Evolutionary conservation across 805 yeast genomes (phyloP), one percentile per base, ranked within the genome.

Genomic region (Cyberlindnera meyerae): DNA sequence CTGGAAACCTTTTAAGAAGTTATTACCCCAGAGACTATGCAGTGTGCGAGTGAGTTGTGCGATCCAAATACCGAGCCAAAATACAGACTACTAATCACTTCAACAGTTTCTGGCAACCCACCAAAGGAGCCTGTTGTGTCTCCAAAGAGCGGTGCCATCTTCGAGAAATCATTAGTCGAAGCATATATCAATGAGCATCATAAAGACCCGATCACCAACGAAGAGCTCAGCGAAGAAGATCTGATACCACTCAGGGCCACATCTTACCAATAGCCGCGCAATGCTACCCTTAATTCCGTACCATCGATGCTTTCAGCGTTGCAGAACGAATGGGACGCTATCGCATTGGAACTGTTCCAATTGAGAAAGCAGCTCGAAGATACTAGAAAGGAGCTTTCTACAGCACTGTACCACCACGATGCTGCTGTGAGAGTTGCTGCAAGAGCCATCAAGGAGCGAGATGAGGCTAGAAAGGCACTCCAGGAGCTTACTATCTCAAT

Each of bases 361-460:
- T 63, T 89, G 44, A 70, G 93, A 42, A 82, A 84, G 54, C 87
- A 82, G 48, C 65, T 88, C 26, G 73, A 69, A 34, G 65, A 66
- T 17, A 70, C 88, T 1, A 72, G 82, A 40, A 76, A 82, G 47
- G 90, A 87, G 50, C 63, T 89, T 33, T 79, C 93, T 21, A 63
- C 82, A 2, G 80, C 95, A 0, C 62, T 88, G 27, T 89, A 87
- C 51, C 82, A 80, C 52, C 84, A 84, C 45, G 97, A 89, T 56
- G 96, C 97, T 1, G 95, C 96, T 3, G 78, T 83, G 4, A 66
- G 89, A 38, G 96, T 89, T 1, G 94, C 90, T 1, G 79, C 94
- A 0, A 69, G 71, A 24, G 77, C 86, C 2, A 64, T 81, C n/a
- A 68, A 70, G 37, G 96, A 89, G 49, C 64, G 88, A 27, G 94